Percentiles rank a stretch among this genome's conserved stretches.
Conservation (phyloP, 495 filamentous ascomycete genomes). For the Lophiostoma macrostomum region DNA sequence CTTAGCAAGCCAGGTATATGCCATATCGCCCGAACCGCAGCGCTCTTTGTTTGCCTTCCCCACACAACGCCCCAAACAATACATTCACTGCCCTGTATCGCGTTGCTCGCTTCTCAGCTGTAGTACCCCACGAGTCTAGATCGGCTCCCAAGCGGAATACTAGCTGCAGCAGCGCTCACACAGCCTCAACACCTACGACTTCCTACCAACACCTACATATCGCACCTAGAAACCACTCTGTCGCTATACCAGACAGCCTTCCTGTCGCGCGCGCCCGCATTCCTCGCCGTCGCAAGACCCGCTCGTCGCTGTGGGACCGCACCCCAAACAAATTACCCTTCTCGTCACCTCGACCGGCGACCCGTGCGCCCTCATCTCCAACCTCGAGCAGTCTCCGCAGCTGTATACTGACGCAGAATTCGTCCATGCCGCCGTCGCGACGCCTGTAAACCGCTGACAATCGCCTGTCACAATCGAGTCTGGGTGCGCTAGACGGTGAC, state of each 20-base stretch:
- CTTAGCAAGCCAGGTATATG: too few species aligned
- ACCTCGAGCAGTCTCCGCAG: too few species aligned
- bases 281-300: background rate
- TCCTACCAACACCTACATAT: too few species aligned
- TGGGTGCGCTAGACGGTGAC: slow-evolving; percentile 5
- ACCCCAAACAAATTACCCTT: slow-evolving; percentile 23
- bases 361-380: slow-evolving; percentile 6
- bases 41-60: background rate
- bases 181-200: too few species aligned
- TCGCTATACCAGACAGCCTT: too few species aligned
- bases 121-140: background rate
- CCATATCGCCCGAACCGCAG: too few species aligned
- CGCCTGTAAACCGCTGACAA: background rate
- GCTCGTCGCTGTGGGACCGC: background rate
- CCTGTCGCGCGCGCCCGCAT: background rate
- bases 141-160: too few species aligned
- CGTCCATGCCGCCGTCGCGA: slow-evolving; percentile 14
- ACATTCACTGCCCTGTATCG: background rate
- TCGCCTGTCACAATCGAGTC: background rate
- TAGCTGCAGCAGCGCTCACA: too few species aligned
- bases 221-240: too few species aligned
- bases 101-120: too few species aligned
- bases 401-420: background rate
- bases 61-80: background rate
- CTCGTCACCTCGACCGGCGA: slow-evolving; percentile 8